Percentiles rank a stretch among this genome's conserved stretches.
Evolutionary conservation across 2,329 filamentous ascomycete species (phyloP).

Genomic region (Pyrenochaeta sp.): DNA sequence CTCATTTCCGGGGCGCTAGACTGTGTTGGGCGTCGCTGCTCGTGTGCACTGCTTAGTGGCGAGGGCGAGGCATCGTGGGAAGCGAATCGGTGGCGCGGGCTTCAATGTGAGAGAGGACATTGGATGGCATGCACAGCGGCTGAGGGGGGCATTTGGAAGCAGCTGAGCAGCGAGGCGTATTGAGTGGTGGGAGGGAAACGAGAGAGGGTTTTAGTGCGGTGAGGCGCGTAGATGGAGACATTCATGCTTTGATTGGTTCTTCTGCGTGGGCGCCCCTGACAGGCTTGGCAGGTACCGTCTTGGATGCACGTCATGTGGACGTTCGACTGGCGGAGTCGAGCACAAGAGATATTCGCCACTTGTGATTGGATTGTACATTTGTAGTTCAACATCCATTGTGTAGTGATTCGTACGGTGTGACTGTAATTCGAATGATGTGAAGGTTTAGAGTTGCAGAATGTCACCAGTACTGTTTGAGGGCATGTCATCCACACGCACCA

Average conservation of each 20-base stretch:
- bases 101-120: too few species aligned
- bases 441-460: too few species aligned
- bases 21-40: not conserved
- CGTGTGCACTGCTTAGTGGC: not conserved
- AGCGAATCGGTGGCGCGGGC: constrained; percentile 3
- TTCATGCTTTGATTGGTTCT: not conserved
- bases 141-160: too few species aligned
- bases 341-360: too few species aligned
- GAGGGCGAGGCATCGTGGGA: not conserved
- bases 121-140: too few species aligned
- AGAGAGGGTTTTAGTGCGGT: not conserved
- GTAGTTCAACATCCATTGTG: too few species aligned
- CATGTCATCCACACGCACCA: too few species aligned
- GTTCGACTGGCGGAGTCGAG: too few species aligned
- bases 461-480: too few species aligned
- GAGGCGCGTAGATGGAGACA: not conserved
- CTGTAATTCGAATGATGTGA: too few species aligned
- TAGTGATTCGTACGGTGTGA: too few species aligned
- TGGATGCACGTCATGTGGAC: not conserved
- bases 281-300: constrained; percentile 4
- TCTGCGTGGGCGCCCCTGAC: not conserved
- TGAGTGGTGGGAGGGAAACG: not conserved
- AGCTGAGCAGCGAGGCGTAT: not conserved
- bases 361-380: too few species aligned
- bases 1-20: constrained; percentile 1